Evolutionary conservation across 495 filamentous ascomycete species (phyloP).

Genomic region (Chaetomidium leptoderma): DNA sequence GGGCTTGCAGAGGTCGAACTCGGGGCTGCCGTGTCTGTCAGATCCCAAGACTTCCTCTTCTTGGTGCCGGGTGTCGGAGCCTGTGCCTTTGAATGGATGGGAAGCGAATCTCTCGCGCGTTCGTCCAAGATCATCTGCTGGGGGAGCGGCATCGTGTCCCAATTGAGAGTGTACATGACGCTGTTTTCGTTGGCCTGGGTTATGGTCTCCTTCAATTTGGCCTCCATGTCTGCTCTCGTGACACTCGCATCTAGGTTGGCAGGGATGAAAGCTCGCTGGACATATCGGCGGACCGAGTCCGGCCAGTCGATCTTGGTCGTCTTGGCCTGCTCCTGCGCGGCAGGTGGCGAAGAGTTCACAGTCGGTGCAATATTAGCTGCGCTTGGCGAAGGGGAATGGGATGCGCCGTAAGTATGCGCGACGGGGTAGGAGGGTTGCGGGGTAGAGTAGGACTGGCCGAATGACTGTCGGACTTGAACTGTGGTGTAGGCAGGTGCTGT

Average conservation of each 20-base stretch:
- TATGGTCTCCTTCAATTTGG: conserved; percentile 80
- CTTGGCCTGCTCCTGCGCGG: conserved; percentile 34
- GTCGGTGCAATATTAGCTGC: conserved; percentile 28
- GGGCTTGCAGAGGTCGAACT: conserved; percentile 37
- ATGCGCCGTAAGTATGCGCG: conserved; percentile 26
- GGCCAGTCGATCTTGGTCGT: conserved; percentile 74
- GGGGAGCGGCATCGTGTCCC: conserved; percentile 78
- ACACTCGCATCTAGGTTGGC: conserved; percentile 65
- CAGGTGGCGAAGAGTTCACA: conserved; percentile 18
- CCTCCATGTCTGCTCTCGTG: conserved; percentile 65
- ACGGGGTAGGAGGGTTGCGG: conserved; percentile 28
- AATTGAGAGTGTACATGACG: conserved; percentile 67
- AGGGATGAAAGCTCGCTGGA: conserved; percentile 75
- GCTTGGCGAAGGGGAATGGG: conserved; percentile 20
- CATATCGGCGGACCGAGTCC: conserved; percentile 70
- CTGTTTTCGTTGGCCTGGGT: conserved; percentile 67
- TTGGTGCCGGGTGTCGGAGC: conserved; percentile 31
- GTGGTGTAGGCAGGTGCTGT: conserved; percentile 48
- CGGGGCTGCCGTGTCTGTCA: conserved; percentile 14
- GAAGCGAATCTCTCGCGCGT: conserved; percentile 43
- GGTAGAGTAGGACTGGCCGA: conserved; percentile 38
- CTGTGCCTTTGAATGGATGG: conserved; percentile 11
- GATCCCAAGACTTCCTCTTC: conserved; percentile 79
- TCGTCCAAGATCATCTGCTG: conserved; percentile 80
- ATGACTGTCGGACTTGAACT: conserved; percentile 46